Evolutionary conservation across 108 stramenopile genomes (phyloP).

Genomic region (Pinguiococcus pyrenoidosus): DNA sequence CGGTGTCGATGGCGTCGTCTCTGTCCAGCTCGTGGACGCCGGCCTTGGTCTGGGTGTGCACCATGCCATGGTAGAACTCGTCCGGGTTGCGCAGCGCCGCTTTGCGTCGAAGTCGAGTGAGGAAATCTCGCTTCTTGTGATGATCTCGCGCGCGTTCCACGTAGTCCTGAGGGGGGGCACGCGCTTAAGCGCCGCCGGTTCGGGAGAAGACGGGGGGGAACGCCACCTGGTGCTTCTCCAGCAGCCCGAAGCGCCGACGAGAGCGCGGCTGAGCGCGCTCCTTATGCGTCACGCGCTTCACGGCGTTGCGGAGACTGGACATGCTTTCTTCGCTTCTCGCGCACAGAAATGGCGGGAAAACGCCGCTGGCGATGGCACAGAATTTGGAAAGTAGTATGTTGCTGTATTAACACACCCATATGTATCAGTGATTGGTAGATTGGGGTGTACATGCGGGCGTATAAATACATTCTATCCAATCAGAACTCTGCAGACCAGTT

Average conservation of each 20-base stretch:
- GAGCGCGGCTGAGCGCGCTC: constrained; percentile 80
- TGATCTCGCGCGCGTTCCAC: constrained; percentile 76
- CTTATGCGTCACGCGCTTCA: constrained; percentile 94
- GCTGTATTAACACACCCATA: too few relatives aligned
- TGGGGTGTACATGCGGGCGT: too few relatives aligned
- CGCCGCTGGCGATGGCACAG: too few relatives aligned
- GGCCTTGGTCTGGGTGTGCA: constrained; percentile 42
- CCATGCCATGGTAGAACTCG: constrained; percentile 99
- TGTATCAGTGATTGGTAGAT: too few relatives aligned
- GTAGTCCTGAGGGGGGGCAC: too few relatives aligned
- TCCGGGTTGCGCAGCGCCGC: constrained; percentile 87
- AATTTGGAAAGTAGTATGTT: too few relatives aligned
- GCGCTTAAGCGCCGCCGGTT: too few relatives aligned
- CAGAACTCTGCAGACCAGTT: too few relatives aligned
- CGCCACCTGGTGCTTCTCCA: constrained; percentile 94
- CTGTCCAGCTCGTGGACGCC: constrained; percentile 45
- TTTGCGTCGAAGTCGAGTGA: constrained; percentile 55
- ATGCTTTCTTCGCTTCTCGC: too few relatives aligned
- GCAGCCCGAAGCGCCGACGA: constrained; percentile 72
- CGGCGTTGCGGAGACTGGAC: constrained; percentile 96
- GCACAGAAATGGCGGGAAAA: too few relatives aligned
- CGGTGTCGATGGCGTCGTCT: constrained; percentile 37
- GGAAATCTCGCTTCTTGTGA: constrained; percentile 60
- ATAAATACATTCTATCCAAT: too few relatives aligned
- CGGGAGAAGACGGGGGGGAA: too few relatives aligned